These are phyloP conservation scores for Stagonosporopsis vannaccii DNA, from an alignment of 2,329 filamentous ascomycete genomes.

Conservation along the genomic window DNA sequence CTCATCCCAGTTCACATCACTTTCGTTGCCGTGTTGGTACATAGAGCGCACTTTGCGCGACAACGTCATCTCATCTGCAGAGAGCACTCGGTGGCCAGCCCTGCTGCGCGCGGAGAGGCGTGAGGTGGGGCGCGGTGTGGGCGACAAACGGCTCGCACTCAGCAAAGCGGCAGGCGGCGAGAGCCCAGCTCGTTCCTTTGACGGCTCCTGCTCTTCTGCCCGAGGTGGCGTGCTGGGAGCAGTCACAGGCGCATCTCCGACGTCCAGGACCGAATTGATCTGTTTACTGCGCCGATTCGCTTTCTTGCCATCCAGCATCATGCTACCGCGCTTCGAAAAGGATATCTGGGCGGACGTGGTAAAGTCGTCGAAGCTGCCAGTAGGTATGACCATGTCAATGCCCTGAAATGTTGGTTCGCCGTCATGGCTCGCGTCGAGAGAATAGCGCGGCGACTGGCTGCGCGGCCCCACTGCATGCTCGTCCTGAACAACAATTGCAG, in stretches of 20 bases:
- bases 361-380: constrained; percentile 61
- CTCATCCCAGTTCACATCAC: constrained; percentile 55
- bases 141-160: constrained; percentile 36
- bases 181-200: constrained; percentile 25
- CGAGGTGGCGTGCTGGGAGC: constrained; percentile 13
- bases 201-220: constrained; percentile 21
- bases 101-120: constrained; percentile 46
- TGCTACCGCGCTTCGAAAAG: constrained; percentile 68
- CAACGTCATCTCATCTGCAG: constrained; percentile 69
- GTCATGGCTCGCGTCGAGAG: constrained; percentile 18
- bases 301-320: constrained; percentile 63
- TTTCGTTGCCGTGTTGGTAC: constrained; percentile 68
- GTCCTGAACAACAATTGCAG: constrained; percentile 56
- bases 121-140: constrained; percentile 48
- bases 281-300: constrained; percentile 50
- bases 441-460: constrained; percentile 19
- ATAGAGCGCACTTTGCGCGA: constrained; percentile 69
- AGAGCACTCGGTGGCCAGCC: constrained; percentile 59
- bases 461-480: constrained; percentile 31
- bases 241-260: constrained; percentile 22
- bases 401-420: constrained; percentile 51
- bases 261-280: constrained; percentile 33
- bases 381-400: constrained; percentile 64
- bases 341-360: constrained; percentile 59
- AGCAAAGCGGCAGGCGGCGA: constrained; percentile 35